A percentile compares a stretch with the other conserved stretches of the same genome.
phyloP scores from a whole-genome alignment of 768 basidiomycete genomes.

The Russula dissimulans region DNA sequence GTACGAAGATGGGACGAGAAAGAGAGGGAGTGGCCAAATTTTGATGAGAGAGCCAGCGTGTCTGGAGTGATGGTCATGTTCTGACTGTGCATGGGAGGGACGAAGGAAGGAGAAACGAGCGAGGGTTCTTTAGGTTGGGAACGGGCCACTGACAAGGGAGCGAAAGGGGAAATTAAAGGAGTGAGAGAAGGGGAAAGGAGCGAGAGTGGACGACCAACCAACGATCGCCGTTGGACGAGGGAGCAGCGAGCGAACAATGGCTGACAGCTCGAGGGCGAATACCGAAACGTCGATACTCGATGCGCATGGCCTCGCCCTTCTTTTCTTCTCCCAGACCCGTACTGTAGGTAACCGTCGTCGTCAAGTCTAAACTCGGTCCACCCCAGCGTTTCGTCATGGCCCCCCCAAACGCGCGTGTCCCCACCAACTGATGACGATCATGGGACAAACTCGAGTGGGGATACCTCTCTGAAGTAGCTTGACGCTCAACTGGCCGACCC shows the following conservation, averaged over 20 bases:
- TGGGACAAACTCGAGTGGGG: background rate
- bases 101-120: background rate
- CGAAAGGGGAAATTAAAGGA: slow-evolving; percentile 1
- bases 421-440: background rate
- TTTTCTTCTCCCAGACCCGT: background rate
- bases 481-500: no score
- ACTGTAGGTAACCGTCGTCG: background rate
- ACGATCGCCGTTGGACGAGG: slow-evolving; percentile 9
- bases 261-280: slow-evolving; percentile 10
- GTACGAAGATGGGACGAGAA: background rate
- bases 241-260: background rate
- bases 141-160: background rate
- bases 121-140: slow-evolving; percentile 5
- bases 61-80: background rate
- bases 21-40: background rate
- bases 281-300: slow-evolving; percentile 10
- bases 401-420: background rate
- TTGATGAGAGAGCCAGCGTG: background rate
- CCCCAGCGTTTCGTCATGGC: background rate
- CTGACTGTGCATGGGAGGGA: background rate
- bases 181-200: background rate
- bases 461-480: background rate
- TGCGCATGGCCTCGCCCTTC: background rate
- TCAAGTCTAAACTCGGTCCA: background rate
- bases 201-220: background rate